A percentile compares a stretch with the other conserved stretches of the same genome.
Conservation (phyloP, 192 early-diverging fungal species). For the Ramicandelaber brevisporus region DNA sequence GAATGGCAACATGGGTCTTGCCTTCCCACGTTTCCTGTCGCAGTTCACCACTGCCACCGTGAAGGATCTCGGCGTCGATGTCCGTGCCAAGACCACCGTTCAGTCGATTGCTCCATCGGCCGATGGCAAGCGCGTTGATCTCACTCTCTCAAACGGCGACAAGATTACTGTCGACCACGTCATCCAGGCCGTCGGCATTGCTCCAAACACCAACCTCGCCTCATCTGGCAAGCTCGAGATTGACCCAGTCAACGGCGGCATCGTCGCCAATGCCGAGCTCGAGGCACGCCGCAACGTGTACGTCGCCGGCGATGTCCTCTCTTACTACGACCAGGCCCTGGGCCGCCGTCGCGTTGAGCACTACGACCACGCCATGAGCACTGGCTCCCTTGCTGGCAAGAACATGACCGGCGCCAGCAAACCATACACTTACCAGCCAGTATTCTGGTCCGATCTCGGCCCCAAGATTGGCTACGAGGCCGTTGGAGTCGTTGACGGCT, state of each 20-base stretch:
- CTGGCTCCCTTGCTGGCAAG: conserved; percentile 28
- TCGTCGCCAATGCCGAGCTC: conserved; percentile 34
- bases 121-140: conserved; percentile 10
- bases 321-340: conserved; percentile 31
- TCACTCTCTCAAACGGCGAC: conserved; percentile 15
- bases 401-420: conserved; percentile 25
- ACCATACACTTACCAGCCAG: conserved; percentile 28
- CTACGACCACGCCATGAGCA: conserved; percentile 30
- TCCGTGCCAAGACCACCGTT: conserved; percentile 14
- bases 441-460: conserved; percentile 36
- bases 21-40: conserved; percentile 32
- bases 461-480: conserved; percentile 33
- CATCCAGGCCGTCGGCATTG: conserved; percentile 29
- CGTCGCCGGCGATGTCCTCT: conserved; percentile 34
- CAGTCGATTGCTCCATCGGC: conserved; percentile 6
- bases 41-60: conserved; percentile 30
- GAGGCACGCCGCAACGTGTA: conserved; percentile 32
- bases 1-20: conserved; percentile 25
- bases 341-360: conserved; percentile 40
- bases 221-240: conserved; percentile 27
- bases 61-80: conserved; percentile 19
- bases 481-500: conserved; percentile 27
- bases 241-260: conserved; percentile 25
- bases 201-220: conserved; percentile 27
- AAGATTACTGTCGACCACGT: conserved; percentile 24